These are phyloP conservation scores for Albifimbria verrucaria DNA, from an alignment of 2,329 filamentous ascomycete species.

Conservation along the genomic window DNA sequence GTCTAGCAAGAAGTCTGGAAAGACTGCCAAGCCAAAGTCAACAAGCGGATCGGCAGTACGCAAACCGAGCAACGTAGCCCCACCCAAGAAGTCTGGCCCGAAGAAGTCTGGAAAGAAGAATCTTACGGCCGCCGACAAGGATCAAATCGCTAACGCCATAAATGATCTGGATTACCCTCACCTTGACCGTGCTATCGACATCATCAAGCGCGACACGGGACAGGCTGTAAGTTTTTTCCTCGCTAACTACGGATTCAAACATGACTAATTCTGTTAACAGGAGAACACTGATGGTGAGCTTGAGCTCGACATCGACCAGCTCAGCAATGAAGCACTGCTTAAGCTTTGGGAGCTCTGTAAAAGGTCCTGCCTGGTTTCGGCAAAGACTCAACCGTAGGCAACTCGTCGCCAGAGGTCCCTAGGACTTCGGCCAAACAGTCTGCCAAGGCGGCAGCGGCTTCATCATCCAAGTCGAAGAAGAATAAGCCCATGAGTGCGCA, in stretches of 20 bases:
- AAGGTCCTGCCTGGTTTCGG: slow-evolving; percentile 39
- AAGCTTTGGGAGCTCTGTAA: slow-evolving; percentile 48
- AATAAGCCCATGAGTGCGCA: slow-evolving; percentile 73
- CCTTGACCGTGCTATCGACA: slow-evolving; percentile 76
- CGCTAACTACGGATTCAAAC: slow-evolving; percentile 2
- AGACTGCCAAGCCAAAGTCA: slow-evolving; percentile 53
- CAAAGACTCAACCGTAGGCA: slow-evolving; percentile 25
- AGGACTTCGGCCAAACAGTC: slow-evolving; percentile 26
- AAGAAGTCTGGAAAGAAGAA: slow-evolving; percentile 48
- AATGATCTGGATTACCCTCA: slow-evolving; percentile 75
- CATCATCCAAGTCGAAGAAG: slow-evolving; percentile 56
- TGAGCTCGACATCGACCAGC: slow-evolving; percentile 57
- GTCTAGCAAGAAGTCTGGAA: slow-evolving; percentile 53
- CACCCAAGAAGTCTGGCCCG: slow-evolving; percentile 32
- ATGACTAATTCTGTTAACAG: slow-evolving; percentile 25
- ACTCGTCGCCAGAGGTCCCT: slow-evolving; percentile 26
- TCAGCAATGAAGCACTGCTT: slow-evolving; percentile 52
- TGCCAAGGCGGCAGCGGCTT: slow-evolving; percentile 26
- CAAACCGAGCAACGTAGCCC: slow-evolving; percentile 35
- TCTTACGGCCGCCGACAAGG: slow-evolving; percentile 79
- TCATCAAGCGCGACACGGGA: slow-evolving; percentile 84
- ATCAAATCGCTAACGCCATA: slow-evolving; percentile 83
- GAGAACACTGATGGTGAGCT: slow-evolving; percentile 59
- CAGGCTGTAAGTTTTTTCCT: slow-evolving; percentile 60
- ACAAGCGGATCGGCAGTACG: slow-evolving; percentile 32